Conservation (phyloP, 805 yeast genomes). For the Priceomyces fermenticarens region DNA sequence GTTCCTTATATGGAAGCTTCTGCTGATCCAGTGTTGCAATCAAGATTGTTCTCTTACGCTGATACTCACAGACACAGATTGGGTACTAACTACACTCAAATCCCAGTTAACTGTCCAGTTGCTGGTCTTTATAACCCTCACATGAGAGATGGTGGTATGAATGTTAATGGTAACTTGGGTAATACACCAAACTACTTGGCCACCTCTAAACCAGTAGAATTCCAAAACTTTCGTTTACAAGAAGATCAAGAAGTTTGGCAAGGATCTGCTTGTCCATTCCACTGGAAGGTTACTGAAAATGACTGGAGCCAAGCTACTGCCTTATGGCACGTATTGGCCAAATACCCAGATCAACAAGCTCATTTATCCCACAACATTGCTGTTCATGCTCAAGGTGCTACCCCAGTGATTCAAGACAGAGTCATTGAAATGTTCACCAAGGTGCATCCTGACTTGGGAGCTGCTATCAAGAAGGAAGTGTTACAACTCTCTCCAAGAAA, state of each 20-base stretch:
- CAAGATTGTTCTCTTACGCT: constrained; percentile 71
- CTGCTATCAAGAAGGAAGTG: constrained; percentile 62
- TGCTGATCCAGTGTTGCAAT: constrained; percentile 75
- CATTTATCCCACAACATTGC: constrained; percentile 83
- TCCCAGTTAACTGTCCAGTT: constrained; percentile 86
- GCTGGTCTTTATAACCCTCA: constrained; percentile 57
- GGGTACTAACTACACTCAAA: constrained; percentile 73
- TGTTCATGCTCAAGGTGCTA: constrained; percentile 67
- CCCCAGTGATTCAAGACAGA: constrained; percentile 71
- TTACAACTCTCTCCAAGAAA: constrained; percentile 50
- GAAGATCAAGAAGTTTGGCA: constrained; percentile 77
- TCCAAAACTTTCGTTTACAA: constrained; percentile 45
- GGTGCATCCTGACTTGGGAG: constrained; percentile 69
- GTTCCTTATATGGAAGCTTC: constrained; percentile 76
- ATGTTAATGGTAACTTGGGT: constrained; percentile 62
- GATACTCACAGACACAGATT: constrained; percentile 78
- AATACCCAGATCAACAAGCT: constrained; percentile 77
- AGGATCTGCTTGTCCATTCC: constrained; percentile 81
- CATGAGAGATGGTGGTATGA: constrained; percentile 80
- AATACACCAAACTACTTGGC: constrained; percentile 71
- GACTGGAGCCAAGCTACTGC: constrained; percentile 78
- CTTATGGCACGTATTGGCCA: constrained; percentile 76
- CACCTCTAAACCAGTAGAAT: constrained; percentile 52
- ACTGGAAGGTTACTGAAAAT: constrained; percentile 74
- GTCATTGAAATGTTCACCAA: constrained; percentile 74